These are phyloP conservation scores for Lomentospora prolificans DNA, from an alignment of 2,329 filamentous ascomycete species.

Conservation along the genomic window DNA sequence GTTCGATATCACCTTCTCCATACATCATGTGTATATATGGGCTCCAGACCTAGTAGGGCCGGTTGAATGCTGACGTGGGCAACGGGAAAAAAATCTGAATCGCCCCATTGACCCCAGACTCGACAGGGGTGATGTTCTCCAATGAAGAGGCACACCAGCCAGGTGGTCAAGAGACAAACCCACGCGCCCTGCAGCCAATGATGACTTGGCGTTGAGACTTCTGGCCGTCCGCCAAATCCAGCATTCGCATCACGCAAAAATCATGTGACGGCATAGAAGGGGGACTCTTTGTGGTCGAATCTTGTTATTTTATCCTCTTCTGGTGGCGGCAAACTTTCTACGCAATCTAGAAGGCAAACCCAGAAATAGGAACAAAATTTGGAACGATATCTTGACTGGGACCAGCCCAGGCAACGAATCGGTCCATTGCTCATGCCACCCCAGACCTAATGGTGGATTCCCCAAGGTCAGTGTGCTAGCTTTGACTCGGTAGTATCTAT, in stretches of 20 bases:
- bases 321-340: too few relatives aligned
- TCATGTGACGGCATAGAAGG: slow-evolving; percentile 7
- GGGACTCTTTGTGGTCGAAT: too few relatives aligned
- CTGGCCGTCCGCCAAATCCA: not conserved
- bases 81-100: not conserved
- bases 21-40: too few relatives aligned
- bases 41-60: not conserved
- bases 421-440: not conserved
- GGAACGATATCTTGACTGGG: not conserved
- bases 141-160: not conserved
- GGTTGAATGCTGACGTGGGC: not conserved
- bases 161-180: not conserved
- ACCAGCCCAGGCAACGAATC: not conserved
- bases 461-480: not conserved
- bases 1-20: not conserved
- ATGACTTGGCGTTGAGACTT: not conserved
- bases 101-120: not conserved
- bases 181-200: not conserved
- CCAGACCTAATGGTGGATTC: not conserved
- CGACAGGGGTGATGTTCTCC: not conserved
- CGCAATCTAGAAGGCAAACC: not conserved
- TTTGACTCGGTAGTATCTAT: not conserved
- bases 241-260: not conserved
- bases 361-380: not conserved
- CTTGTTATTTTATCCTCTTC: too few relatives aligned